Base-by-base conservation (phyloP, 345 rosid species). In the Eucalyptus victrix region DNA sequence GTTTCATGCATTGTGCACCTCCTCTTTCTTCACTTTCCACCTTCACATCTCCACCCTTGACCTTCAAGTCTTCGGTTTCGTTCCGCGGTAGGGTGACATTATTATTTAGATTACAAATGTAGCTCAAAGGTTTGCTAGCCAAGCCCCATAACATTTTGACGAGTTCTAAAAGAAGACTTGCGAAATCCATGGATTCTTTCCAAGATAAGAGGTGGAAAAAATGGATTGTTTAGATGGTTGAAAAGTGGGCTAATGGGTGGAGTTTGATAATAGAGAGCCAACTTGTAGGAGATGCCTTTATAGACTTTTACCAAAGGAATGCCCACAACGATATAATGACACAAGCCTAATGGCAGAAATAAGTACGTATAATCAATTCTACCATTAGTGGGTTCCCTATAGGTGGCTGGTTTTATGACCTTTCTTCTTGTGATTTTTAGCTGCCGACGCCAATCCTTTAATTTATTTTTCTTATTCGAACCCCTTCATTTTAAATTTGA, bases 381-480 rank as follows among this genome's bases (percentile, higher is more conserved):
- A 54, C 28, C 12, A 1, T 54, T 54, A 54, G 11, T 21, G 9
- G 5, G 60, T 6, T 0, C 67, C n/a, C 1, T 3, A 12, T 0
- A 26, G 2, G 67, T 26, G n/a, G 26, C 3, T 60, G n/a, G 16
- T 60, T 60, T 58, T 60, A 60, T 56, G 30, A 26, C 30, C 0
- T 56, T 56, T 60, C 16, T 60, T 60, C 8, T 60, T 60, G n/a
- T 26, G 67, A 60, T 60, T 60, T 26, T 60, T 60, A 26, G 67
- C 8, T 11, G 8, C 7, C 32, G 8, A 28, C 2, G 3, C 67
- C 32, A 51, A 60, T 60, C 6, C 14, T 58, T 26, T 58, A 10
- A 58, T 58, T 58, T 58, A 26, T 58, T 11, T 60, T 1, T 60
- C 32, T 60, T 60, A 4, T 30, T 11, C 2, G 15, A 60, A 60